A percentile compares a stretch with the other conserved stretches of the same genome.
phyloP scores from a whole-genome alignment of 176 grass and related monocot species.

The Oryza rufipogon region DNA sequence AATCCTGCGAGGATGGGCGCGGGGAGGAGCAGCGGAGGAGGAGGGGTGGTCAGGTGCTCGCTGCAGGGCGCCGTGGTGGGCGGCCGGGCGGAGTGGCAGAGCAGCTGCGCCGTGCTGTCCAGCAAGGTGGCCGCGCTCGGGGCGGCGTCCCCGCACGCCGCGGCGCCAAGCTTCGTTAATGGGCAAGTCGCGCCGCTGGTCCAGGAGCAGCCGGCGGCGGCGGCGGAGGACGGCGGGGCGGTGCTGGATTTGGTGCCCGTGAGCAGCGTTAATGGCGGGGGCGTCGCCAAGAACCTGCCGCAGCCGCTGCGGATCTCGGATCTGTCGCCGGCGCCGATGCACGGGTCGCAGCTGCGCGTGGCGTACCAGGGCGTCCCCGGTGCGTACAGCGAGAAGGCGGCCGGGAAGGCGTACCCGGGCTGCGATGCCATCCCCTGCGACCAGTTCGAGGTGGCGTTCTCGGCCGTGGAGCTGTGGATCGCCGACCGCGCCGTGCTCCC shows the following conservation, averaged over 20 bases:
- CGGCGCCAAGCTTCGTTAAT: conserved; percentile 13
- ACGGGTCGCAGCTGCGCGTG: conserved; percentile 82
- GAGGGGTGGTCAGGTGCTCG: conserved; percentile 51
- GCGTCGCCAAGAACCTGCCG: conserved; percentile 49
- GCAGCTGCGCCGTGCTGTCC: conserved; percentile 86
- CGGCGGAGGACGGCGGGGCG: conserved; percentile 4
- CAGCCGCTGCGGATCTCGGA: conserved; percentile 69
- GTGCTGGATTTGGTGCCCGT: conserved; percentile 48
- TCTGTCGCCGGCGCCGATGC: conserved; percentile 85
- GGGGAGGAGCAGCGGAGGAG: not conserved
- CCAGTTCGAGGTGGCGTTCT: conserved; percentile 98
- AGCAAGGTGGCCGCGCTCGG: conserved; percentile 68
- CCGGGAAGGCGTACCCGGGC: conserved; percentile 82
- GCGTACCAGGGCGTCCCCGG: conserved; percentile 94
- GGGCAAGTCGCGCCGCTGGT: not conserved
- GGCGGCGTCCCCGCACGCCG: not conserved
- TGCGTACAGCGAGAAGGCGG: conserved; percentile 94
- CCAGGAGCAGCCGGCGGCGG: not conserved
- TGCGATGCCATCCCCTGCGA: conserved; percentile 92
- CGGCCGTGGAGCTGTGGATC: conserved; percentile 91
- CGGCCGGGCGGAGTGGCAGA: conserved; percentile 76
- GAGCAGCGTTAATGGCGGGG: conserved; percentile 15
- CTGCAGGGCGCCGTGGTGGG: conserved; percentile 58
- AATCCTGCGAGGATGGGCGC: conserved; percentile 38
- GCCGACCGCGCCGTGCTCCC: conserved; percentile 93